phyloP scores from a whole-genome alignment of 805 yeast species.

The Pichia insulana region DNA sequence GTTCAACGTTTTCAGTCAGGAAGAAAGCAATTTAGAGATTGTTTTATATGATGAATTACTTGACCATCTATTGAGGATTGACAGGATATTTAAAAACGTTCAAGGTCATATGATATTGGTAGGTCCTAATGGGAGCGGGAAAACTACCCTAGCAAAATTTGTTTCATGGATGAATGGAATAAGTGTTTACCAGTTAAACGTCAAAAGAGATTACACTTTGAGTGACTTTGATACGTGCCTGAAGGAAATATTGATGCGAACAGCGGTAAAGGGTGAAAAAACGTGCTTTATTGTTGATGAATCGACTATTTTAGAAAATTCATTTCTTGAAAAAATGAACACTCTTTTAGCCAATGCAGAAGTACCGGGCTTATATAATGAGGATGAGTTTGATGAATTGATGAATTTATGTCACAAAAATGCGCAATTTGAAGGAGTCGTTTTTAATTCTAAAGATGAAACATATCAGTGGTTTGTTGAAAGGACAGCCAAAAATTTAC shows the following conservation, averaged over 20 bases:
- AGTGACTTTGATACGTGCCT: constrained; percentile 61
- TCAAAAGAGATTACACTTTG: constrained; percentile 44
- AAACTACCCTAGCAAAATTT: constrained; percentile 65
- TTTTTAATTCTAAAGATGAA: constrained; percentile 62
- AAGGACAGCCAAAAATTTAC: constrained; percentile 63
- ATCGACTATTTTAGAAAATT: constrained; percentile 61
- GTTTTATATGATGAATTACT: constrained; percentile 62
- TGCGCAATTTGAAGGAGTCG: constrained; percentile 49
- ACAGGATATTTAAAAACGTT: constrained; percentile 70
- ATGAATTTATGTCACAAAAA: constrained; percentile 48
- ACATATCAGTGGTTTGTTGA: constrained; percentile 64
- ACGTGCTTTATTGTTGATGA: constrained; percentile 75
- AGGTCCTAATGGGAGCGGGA: constrained; percentile 80
- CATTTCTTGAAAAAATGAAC: constrained; percentile 87
- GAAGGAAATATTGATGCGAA: constrained; percentile 40
- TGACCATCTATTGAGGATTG: constrained; percentile 70
- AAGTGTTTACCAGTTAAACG: constrained; percentile 47
- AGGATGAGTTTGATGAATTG: constrained; percentile 51
- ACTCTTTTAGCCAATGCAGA: constrained; percentile 90
- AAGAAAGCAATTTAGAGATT: constrained; percentile 53
- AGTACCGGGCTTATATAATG: constrained; percentile 80
- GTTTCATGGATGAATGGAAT: constrained; percentile 90
- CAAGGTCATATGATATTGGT: constrained; percentile 87
- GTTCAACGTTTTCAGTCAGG: constrained; percentile 66
- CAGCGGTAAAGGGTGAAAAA: constrained; percentile 49